A percentile compares a stretch with the other conserved stretches of the same genome.
phyloP scores from a whole-genome alignment of 305 asterid species.

The Petunia hybrid region DNA sequence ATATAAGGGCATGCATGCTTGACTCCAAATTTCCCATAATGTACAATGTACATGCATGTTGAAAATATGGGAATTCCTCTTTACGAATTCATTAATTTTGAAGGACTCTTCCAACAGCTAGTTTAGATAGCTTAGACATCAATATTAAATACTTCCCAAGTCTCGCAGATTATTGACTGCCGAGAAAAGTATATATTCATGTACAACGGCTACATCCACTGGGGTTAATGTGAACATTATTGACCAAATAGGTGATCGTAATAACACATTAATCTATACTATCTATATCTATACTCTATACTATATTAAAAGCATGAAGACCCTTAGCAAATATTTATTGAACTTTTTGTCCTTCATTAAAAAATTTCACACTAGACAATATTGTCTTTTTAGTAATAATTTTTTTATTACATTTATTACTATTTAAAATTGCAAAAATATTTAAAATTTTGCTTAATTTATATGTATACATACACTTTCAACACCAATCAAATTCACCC shows the following conservation, averaged over 20 bases:
- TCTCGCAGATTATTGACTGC: background rate
- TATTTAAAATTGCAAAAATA: no score
- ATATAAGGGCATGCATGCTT: background rate
- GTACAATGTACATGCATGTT: background rate
- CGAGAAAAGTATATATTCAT: background rate
- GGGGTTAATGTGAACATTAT: background rate
- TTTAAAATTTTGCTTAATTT: no score
- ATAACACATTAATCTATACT: background rate
- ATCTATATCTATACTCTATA: no score
- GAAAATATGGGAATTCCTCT: conserved; percentile 5
- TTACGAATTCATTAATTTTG: background rate
- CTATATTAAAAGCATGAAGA: no score
- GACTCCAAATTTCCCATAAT: no score
- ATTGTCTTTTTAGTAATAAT: no score
- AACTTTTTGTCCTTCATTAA: no score
- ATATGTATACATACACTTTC: no score
- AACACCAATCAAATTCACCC: no score
- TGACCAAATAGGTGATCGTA: background rate
- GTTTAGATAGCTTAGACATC: background rate
- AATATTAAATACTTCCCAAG: background rate
- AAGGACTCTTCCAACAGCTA: background rate
- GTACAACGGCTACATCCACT: background rate
- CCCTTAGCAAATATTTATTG: no score
- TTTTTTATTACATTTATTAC: no score
- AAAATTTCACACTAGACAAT: no score